Percentiles rank a stretch among this genome's conserved stretches.
phyloP scores from a whole-genome alignment of 2,329 filamentous ascomycete species.

The Elsinoe arachidis region DNA sequence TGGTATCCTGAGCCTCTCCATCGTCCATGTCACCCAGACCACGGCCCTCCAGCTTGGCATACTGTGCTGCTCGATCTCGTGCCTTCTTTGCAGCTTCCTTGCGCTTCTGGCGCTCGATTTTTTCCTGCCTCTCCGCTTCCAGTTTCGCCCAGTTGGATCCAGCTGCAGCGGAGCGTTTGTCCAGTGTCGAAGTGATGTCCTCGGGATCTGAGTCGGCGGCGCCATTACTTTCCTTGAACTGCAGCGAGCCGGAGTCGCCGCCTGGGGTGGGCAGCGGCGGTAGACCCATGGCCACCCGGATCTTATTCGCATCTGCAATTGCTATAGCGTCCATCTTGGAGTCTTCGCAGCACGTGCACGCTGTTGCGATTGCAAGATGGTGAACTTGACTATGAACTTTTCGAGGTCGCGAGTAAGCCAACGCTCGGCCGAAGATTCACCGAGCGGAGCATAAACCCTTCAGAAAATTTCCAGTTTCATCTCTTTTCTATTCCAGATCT shows the following conservation, averaged over 20 bases:
- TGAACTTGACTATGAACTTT: background rate
- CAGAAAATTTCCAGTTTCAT: slow-evolving; percentile 13
- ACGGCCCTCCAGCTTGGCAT: slow-evolving; percentile 68
- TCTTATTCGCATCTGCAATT: slow-evolving; percentile 89
- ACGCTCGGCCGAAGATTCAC: background rate
- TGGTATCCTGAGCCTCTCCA: slow-evolving; percentile 62
- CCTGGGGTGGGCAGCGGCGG: slow-evolving; percentile 81
- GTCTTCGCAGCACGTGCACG: slow-evolving; percentile 16
- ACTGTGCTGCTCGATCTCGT: slow-evolving; percentile 71
- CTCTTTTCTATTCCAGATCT: slow-evolving; percentile 55
- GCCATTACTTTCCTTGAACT: slow-evolving; percentile 46
- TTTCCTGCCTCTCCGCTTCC: slow-evolving; percentile 61
- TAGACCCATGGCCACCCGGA: slow-evolving; percentile 80
- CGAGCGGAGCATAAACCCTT: background rate
- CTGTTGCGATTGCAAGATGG: slow-evolving; percentile 2
- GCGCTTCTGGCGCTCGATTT: slow-evolving; percentile 68
- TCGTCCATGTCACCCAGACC: slow-evolving; percentile 70
- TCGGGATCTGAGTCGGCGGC: slow-evolving; percentile 49
- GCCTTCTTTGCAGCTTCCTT: slow-evolving; percentile 79
- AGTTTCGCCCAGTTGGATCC: slow-evolving; percentile 67
- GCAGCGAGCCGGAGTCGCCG: slow-evolving; percentile 42
- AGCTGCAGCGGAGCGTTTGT: slow-evolving; percentile 64
- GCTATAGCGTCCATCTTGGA: slow-evolving; percentile 44
- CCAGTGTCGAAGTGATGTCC: slow-evolving; percentile 72
- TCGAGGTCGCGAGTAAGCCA: background rate